Base-by-base conservation (phyloP, 148 eudicot species). In the Rhododendron henanense region DNA sequence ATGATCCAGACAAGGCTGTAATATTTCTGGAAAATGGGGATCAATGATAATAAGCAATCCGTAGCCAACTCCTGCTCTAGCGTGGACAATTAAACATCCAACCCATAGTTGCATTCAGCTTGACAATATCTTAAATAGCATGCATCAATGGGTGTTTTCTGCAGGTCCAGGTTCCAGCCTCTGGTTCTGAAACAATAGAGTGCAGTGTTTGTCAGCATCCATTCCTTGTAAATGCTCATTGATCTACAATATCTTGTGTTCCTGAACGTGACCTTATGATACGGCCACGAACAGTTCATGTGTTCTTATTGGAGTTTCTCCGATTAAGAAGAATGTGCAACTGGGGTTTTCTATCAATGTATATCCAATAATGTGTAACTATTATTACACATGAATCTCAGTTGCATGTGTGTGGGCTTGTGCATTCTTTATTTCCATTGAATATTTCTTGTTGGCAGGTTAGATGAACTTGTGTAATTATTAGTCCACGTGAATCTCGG, bases 151-250 rank as follows among this genome's bases (percentile, higher is more conserved):
- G 69, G 51, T 47, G 14, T 83, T 83, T 83, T 5, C 55, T 89
- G 87, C 92, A 95, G 98, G 97, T 95, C 35, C 86, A 90, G 89
- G 92, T 93, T 87, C 97, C 97, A 16, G 90, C 90, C 33, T 91
- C 94, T 28, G 98, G 97, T 33, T 95, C 97, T 13, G 94, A 95
- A 84, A 95, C 93, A 23, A 92, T 95, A 15, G 98, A 94, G 87
- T 95, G 98, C 92, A 93, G 96, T 82, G 95, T 95, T 31, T 95
- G 98, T 89, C 98, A 94, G 85, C 96, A 95, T 85, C 93, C 97
- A 11, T 95, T 95, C 92, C 91, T 94, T 75, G 94, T 95, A 37
- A 89, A 75, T 85, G 94, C 94, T 85, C 75, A 89, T 82, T 91
- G 90, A 91, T 84, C 45, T 14, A 53, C 71, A 8, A 6, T 63